Evolutionary conservation across 371 early-diverging fungal species (phyloP), one percentile per base, ranked within the genome.

Genomic region (Funneliformis caledonium): DNA sequence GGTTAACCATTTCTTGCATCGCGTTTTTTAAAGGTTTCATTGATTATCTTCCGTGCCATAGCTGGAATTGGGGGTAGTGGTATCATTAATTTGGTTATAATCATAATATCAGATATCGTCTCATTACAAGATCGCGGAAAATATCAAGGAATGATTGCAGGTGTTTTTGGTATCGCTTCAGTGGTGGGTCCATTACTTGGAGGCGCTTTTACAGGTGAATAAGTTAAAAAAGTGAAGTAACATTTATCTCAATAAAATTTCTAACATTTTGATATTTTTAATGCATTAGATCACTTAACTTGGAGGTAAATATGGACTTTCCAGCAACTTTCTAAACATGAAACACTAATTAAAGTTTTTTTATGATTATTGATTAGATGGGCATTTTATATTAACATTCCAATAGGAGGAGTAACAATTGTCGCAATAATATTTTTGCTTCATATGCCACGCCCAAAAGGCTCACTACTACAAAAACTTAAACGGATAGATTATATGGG

Each of bases 341-440:
- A 69, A 37, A 45, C 37, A 14, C 22, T 67, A 10, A 42, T 33
- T 67, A 9, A 12, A 7, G 3, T 11, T 61, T 16, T 31, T 52
- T 22, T 12, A n/a, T 42, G 7, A 14, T 48, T 78, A 22, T 74
- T 37, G 50, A 84, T 90, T 85, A 89, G 91, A 62, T 93, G 93
- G 88, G 89, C 90, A n/a, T 95, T 95, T 84, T 94, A 92, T 85
- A 90, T 94, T 82, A 94, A 95, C 83, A 80, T 95, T 26, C 95
- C 94, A 1, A 61, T 94, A n/a, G 88, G 92, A 19, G 89, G 83
- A 5, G 79, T 93, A 37, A 82, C 92, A 1, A 82, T 91, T 50
- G 50, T 86, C 4, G 84, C 91, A 22, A 83, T 93, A 59, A 69
- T 84, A 60, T 83, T 93, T 60, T 67, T 91, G 19, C 86, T 93